Evolutionary conservation across 371 early-diverging fungal genomes (phyloP), one percentile per base, ranked within the genome.

Genomic region (Apophysomyces trapeziformis): DNA sequence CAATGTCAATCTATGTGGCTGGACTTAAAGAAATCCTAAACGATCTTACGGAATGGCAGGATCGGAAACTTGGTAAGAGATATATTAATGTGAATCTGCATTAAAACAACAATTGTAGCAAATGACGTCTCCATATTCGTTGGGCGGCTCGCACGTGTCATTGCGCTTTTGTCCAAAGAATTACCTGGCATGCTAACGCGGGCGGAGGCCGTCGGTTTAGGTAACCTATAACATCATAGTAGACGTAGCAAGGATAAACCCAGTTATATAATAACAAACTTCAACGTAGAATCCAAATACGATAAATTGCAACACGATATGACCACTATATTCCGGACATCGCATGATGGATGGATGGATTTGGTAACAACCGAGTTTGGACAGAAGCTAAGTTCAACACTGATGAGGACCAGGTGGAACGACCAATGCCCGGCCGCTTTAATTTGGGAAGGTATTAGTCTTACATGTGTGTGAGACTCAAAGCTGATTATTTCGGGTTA

Each of bases 341-440:
- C 83, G 4, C 84, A 87, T 66, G 65, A 64, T 9, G 46, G 71
- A 0, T 87, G 87, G 87, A 75, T 82, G 37, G 64, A 73, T 13
- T 65, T 46, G 32, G 60, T 83, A 3, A 70, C 71, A n/a, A 54
- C 37, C 7, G 32, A 61, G 9, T 82, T 78, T 70, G 57, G 43
- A 9, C 43, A 66, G 35, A 63, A 61, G n/a, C 32, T 82, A 36
- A 57, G 58, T 36, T 13, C 18, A 1, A 56, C 60, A 9, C 35
- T 79, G 32, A 1, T 35, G n/a, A 39, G 38, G 5, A 58, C 66
- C 2, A 58, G 60, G 16, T 79, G 78, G 78, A 67, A 82, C 58
- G 78, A 78, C 41, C 61, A 65, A 2, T 78, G 78, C 37, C 41
- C 79, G 4, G 58, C 77, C 9, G 57, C 68, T 12, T 46, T 68